These are phyloP conservation scores for Colletotrichum graminicola DNA, from an alignment of 2,329 filamentous ascomycete genomes.

Conservation along the genomic window DNA sequence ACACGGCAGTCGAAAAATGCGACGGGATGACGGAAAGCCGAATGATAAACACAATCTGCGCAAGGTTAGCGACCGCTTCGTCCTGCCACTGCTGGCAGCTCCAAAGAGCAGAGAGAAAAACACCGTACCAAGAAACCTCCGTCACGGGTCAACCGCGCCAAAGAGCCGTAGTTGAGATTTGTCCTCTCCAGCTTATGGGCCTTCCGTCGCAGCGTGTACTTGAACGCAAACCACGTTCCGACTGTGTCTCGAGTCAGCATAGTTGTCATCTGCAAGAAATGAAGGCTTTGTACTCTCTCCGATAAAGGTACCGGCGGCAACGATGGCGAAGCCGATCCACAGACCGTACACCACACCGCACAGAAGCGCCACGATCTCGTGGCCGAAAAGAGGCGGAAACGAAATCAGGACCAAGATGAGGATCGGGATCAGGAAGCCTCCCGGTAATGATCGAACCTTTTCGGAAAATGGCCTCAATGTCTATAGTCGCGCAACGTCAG, in stretches of 20 bases:
- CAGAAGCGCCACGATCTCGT: constrained; percentile 57
- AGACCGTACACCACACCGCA: constrained; percentile 57
- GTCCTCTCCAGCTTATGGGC: constrained; percentile 55
- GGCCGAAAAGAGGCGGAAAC: constrained; percentile 57
- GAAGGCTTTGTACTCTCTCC: constrained; percentile 47
- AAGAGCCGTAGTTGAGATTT: constrained; percentile 55
- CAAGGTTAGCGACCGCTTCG: not conserved
- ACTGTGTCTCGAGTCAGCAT: constrained; percentile 38
- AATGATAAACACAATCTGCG: constrained; percentile 53
- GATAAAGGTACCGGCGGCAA: constrained; percentile 56
- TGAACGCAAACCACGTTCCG: constrained; percentile 57
- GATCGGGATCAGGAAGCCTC: constrained; percentile 56
- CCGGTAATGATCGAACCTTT: constrained; percentile 53
- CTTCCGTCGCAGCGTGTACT: constrained; percentile 51
- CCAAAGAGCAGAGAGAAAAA: not conserved
- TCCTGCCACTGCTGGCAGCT: not conserved
- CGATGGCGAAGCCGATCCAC: constrained; percentile 56
- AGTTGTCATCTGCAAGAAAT: no score
- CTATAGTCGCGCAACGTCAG: not conserved
- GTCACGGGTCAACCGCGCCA: constrained; percentile 55
- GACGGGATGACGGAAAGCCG: constrained; percentile 56
- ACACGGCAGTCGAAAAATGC: constrained; percentile 58
- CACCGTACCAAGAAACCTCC: constrained; percentile 53
- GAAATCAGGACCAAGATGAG: constrained; percentile 55
- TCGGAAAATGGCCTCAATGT: constrained; percentile 52